Base-by-base conservation (phyloP, 2,329 filamentous ascomycete species). In the Fusarium musae region DNA sequence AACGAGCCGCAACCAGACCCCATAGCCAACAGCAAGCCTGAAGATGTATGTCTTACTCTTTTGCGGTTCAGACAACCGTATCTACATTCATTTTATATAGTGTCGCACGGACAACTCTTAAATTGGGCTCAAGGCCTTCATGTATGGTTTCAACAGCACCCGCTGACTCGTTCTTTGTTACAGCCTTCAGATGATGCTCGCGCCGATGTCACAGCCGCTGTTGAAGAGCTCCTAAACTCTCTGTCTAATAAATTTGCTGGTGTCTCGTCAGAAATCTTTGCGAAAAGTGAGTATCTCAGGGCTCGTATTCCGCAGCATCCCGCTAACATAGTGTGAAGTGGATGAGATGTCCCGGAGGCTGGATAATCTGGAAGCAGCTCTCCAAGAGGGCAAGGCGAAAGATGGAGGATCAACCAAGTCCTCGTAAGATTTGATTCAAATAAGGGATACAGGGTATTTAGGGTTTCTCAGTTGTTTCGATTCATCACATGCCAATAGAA, bases 271-370 rank as follows among this genome's bases (percentile, higher is more conserved):
- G 95, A 97, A 83, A 92, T 98, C 66, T 94, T 97, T 77, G 89
- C 92, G 42, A 97, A 97, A 84, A 93, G 95, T 97, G 82, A 80
- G 91, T 85, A 12, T 43, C 26, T 26, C 44, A n/a, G 26, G n/a
- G n/a, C 23, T 36, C 21, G 23, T 17, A 39, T 30, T 15, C 34
- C 15, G 11, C 30, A 19, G 12, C 56, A 49, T 46, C 57, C 47
- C 47, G 58, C 72, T 79, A 21, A 78, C 67, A 6, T 12, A 23
- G 36, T 34, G n/a, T 59, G 47, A 69, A 97, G 95, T 98, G 93
- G 95, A 97, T 79, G 95, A 97, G 72, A 97, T 98, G 95, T 93
- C 93, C 19, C 88, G 92, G 69, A 90, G 95, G 32, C 84, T 98
- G 28, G 95, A 98, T 80, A 94, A 91, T 65, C 87, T 98, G 16